Base-by-base conservation (phyloP, 306 rosid species). In the Sindora glabra region DNA sequence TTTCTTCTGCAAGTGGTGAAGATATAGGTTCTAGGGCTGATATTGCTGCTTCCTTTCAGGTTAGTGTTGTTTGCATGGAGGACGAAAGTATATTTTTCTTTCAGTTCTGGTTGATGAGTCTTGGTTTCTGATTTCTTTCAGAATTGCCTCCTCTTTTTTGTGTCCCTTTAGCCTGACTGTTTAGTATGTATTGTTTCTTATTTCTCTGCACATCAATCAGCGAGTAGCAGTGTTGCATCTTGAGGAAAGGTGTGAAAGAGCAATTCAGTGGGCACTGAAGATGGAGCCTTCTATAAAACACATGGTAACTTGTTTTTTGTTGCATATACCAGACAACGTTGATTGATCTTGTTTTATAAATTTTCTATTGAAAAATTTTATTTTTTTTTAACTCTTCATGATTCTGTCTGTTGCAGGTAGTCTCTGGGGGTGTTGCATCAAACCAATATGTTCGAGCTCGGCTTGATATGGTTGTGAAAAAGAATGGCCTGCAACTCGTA, bases 21-120 rank as follows among this genome's bases (percentile, higher is more conserved):
- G 98, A 92, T 25, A 83, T 88, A 74, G 46, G 73, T 52, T 68
- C 80, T 55, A 80, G 98, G 70, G 98, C 96, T 71, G 90, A 92
- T 81, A 86, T 88, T 67, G 98, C 98, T 62, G 92, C 98, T 50
- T 83, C 98, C 64, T 92, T 92, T 83, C 97, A 90, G 97, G 97
- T 90, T 54, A 55, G 71, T 46, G 56, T 67, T 34, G 52, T 24
- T 26, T 55, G 36, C 61, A 24, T 57, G 54, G 42, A 37, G 54
- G 38, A 51, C 12, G 11, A 36, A 42, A 39, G 36, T 42, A 39
- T 48, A 34, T 17, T 26, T 36, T n/a, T 22, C 23, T 48, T 45
- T 44, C 41, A 11, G 61, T 32, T 72, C 19, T 56, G 50, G 51
- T 49, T 36, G 56, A 36, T 27, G 58, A 42, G 30, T 39, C 48